Base-by-base conservation (phyloP, 371 early-diverging fungal species). In the Thermomucor indicae-seudaticae region DNA sequence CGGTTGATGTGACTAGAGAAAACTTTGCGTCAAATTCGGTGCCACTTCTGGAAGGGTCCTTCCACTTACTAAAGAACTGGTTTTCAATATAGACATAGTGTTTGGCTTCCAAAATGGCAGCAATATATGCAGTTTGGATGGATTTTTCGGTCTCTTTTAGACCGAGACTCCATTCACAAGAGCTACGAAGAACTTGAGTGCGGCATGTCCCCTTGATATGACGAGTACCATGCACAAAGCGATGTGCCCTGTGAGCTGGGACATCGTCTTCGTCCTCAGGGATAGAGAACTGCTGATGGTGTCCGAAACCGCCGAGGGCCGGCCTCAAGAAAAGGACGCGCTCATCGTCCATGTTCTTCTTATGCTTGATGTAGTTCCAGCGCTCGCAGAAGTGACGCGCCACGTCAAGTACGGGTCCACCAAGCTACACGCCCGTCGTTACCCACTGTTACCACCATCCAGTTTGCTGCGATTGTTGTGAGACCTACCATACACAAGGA, bases 31-130 rank as follows among this genome's bases (percentile, higher is more conserved):
- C 31, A 40, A 28, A 39, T 7, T 31, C 52, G 20, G 4, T 17
- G 42, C 19, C 6, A 42, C 55, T 19, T 28, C 5, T 49, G 30
- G n/a, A n/a, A n/a, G n/a, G n/a, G 1, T 28, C 17, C 6, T 27
- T 49, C 30, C 12, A 52, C 72, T 78, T 77, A 81, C 89, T 87
- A 63, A 96, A 96, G 71, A 96, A 96, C 68, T 97, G 96, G 60
- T 97, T 96, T 62, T 97, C 96, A 57, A 97, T 96, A 64, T 97
- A 95, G 35, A 97, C 77, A 65, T 84, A 94, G 55, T 91, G 89
- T 61, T 92, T 65, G 6, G 96, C 80, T 25, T 70, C 72, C 39
- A 62, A 60, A 54, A 97, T 97, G 47, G 79, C 62, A 24, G 77
- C 75, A 34, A 85, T 55, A 57, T 97, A 96, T 1, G 94, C 95